These are phyloP conservation scores for Tanacetum coccineum DNA, from an alignment of 129 eudicot species.

Conservation along the genomic window DNA sequence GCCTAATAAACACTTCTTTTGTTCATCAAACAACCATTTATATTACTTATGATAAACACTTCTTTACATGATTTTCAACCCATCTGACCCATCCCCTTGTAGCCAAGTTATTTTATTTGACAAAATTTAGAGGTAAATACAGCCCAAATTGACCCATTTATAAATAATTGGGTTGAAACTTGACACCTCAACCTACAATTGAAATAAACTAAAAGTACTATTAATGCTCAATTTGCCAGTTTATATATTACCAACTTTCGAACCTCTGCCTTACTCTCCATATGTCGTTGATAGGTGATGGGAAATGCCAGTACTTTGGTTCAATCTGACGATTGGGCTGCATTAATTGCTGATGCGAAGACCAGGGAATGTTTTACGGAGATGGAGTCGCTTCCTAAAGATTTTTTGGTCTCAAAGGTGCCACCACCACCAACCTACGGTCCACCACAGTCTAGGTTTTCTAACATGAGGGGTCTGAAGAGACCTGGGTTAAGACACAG, in stretches of 20 bases:
- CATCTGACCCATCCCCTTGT: too few species aligned
- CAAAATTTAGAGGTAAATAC: too few species aligned
- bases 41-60: too few species aligned
- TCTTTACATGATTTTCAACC: too few species aligned
- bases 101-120: too few species aligned
- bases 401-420: constrained; percentile 52
- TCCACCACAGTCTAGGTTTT: constrained; percentile 41
- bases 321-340: constrained; percentile 95
- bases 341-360: constrained; percentile 83
- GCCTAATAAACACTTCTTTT: too few species aligned
- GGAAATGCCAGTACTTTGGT: constrained; percentile 86
- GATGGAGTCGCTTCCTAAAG: constrained; percentile 94
- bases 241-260: too few species aligned
- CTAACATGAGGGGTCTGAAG: constrained; percentile 54
- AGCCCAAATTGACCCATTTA: too few species aligned
- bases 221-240: background rate
- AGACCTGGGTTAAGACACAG: constrained; percentile 70
- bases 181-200: background rate
- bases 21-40: too few species aligned
- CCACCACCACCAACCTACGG: constrained; percentile 31
- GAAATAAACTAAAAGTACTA: background rate
- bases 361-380: constrained; percentile 70
- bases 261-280: too few species aligned
- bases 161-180: too few species aligned
- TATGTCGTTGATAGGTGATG: constrained; percentile 53